phyloP scores from a whole-genome alignment of 345 rosid genomes.

The Mangifera indica region DNA sequence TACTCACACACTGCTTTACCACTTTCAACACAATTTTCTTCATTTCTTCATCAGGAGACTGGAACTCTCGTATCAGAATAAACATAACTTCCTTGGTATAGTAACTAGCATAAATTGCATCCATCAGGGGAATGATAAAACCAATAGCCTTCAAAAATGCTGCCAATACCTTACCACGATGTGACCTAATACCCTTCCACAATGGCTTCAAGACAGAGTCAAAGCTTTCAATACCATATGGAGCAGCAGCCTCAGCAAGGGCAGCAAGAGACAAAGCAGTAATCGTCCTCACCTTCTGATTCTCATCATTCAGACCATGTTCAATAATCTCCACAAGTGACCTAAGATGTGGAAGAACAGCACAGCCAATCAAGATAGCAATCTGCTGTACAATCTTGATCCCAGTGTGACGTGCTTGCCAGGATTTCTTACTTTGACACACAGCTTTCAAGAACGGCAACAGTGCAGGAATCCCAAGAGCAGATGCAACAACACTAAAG shows the following conservation, averaged over 20 bases:
- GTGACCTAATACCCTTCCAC: conserved; percentile 98
- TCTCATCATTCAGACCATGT: conserved; percentile 95
- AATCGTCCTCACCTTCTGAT: conserved; percentile 95
- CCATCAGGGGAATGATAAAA: conserved; percentile 96
- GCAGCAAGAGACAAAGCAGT: conserved; percentile 99
- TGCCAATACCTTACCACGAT: conserved; percentile 98
- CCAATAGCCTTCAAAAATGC: conserved; percentile 99
- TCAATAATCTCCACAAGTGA: conserved; percentile 93
- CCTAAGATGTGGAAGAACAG: conserved; percentile 91
- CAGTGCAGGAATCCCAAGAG: conserved; percentile 93
- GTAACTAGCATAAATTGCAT: conserved; percentile 91
- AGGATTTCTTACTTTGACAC: conserved; percentile 98
- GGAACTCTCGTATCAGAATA: conserved; percentile 95
- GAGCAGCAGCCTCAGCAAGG: conserved; percentile 99
- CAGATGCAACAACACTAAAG: conserved; percentile 99
- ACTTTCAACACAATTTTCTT: conserved; percentile 96
- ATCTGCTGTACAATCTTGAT: conserved; percentile 99
- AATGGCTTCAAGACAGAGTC: conserved; percentile 95
- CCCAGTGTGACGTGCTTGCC: conserved; percentile 99
- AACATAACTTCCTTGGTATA: conserved; percentile 97
- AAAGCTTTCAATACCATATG: conserved; percentile 98
- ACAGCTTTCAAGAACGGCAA: conserved; percentile 95
- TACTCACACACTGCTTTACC: conserved; percentile 97
- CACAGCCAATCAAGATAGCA: conserved; percentile 96
- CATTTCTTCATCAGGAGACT: conserved; percentile 99